Evolutionary conservation across 202 grass and related monocot species (phyloP), one percentile per base, ranked within the genome.

Genomic region (Zoysia matrella): DNA sequence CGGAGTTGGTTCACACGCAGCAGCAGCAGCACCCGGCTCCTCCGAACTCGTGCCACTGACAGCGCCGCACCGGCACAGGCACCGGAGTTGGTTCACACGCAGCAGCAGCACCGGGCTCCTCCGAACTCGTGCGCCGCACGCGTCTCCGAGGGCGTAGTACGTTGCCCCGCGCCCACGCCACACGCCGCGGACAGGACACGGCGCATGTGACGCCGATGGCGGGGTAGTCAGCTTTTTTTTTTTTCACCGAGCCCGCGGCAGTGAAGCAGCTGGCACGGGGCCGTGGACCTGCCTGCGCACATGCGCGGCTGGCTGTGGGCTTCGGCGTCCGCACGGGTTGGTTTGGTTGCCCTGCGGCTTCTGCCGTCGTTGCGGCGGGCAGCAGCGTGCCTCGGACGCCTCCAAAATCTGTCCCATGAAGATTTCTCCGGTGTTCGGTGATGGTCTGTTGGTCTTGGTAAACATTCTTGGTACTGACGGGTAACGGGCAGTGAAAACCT

Each of bases 41-140:
- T 30, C 22, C 16, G 57, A 60, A n/a, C 57, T 6, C 18, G 58
- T 22, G 46, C 60, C 76, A 78, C 76, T 62, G 62, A 78, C 76
- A 78, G 6, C 8, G 47, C 47, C 0, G 75, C 11, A 1, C 11
- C 3, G 22, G 15, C n/a, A 16, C 14, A 0, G 55, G 55, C 55
- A 14, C 52, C 52, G 54, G 12, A 54, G 52, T 14, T 14, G 12
- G 54, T 57, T 57, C 54, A 57, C 54, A 57, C 54, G 5, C 14
- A 2, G 8, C 50, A 3, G 53, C 53, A 47, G 68, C 9, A 10
- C 6, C 67, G 67, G 67, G n/a, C 1, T 1, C 3, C 12, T 41
- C 11, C 6, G 15, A 3, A 61, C 54, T 61, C 58, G 73, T 49
- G 56, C 44, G 2, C 11, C 18, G 73, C 56, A 75, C 71, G 71